Evolutionary conservation across 768 basidiomycete species (phyloP), one percentile per base, ranked within the genome.

Genomic region (Amylocystis lapponica): DNA sequence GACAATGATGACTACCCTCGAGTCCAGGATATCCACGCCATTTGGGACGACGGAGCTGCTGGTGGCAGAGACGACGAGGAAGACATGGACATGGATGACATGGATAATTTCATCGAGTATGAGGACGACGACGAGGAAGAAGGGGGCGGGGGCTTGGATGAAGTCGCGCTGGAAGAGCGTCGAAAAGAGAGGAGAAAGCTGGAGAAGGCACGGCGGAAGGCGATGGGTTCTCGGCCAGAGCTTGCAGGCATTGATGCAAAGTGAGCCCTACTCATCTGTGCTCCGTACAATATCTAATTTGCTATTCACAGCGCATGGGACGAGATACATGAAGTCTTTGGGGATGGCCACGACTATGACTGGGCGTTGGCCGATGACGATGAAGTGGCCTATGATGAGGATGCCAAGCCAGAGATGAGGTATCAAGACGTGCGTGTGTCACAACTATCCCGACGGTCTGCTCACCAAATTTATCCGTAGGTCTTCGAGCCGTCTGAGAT

Each of bases 401-500:
- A 76, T 20, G 49, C 55, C n/a, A 89, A 87, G 54, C 69, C 73
- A 8, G 85, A 89, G 41, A 86, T 86, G 73, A 84, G 76, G 58
- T 90, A 90, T 55, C 81, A 84, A 49, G 92, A 96, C 61, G 90
- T 95, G 52, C 40, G 73, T 62, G 36, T 67, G 55, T 13, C 21
- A 26, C 42, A 43, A 25, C 46, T 46, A 48, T 14, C n/a, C 55
- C 27, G 12, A 7, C 14, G 26, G 36, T 27, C 35, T 30, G 38
- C 27, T 37, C 36, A n/a, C n/a, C 37, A 43, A 49, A 43, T 14
- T 25, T 7, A 27, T 30, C 51, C 47, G 20, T 42, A 98, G 93
- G 91, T 98, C 48, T 99, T 98, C 53, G 96, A 99, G 59, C 96
- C 96, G 1, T 87, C 94, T 10, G 93, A 97, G 68, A 98, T 99